Percentiles rank a stretch among this genome's conserved stretches.
phyloP scores from a whole-genome alignment of 2,329 filamentous ascomycete genomes.

The Coniochaeta hoffmannii region DNA sequence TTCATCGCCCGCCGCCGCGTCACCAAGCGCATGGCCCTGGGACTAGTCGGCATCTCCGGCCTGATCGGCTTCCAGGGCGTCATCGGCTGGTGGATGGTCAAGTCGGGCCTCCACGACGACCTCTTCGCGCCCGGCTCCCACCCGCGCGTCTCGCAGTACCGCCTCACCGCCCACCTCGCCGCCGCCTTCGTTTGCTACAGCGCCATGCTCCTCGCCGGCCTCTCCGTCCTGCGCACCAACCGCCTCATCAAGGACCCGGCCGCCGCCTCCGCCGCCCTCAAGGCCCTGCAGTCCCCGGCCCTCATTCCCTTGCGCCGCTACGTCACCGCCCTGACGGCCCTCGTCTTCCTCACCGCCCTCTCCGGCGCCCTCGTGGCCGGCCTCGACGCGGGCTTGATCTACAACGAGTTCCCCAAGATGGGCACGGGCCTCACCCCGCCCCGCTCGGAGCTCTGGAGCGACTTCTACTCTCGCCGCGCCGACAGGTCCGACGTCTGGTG shows the following conservation, averaged over 20 bases:
- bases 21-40: constrained; percentile 66
- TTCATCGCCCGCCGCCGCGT: constrained; percentile 78
- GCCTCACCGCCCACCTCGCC: constrained; percentile 80
- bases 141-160: constrained; percentile 90
- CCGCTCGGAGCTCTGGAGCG: constrained; percentile 72
- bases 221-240: constrained; percentile 74
- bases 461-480: constrained; percentile 73
- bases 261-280: constrained; percentile 51
- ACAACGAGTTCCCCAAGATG: constrained; percentile 98
- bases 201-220: constrained; percentile 86
- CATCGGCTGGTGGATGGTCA: constrained; percentile 99
- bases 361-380: constrained; percentile 91
- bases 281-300: constrained; percentile 56
- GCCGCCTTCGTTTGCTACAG: constrained; percentile 90
- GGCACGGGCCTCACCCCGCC: constrained; percentile 77
- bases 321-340: constrained; percentile 59
- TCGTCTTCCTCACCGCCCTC: constrained; percentile 87
- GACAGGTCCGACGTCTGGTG: constrained; percentile 84
- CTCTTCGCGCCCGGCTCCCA: constrained; percentile 86
- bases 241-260: constrained; percentile 62
- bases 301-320: constrained; percentile 67
- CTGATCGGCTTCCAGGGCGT: constrained; percentile 93
- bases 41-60: constrained; percentile 73
- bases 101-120: constrained; percentile 91
- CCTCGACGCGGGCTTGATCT: constrained; percentile 92